Conservation (phyloP, 2,329 filamentous ascomycete genomes). For the Monosporascus sp. region DNA sequence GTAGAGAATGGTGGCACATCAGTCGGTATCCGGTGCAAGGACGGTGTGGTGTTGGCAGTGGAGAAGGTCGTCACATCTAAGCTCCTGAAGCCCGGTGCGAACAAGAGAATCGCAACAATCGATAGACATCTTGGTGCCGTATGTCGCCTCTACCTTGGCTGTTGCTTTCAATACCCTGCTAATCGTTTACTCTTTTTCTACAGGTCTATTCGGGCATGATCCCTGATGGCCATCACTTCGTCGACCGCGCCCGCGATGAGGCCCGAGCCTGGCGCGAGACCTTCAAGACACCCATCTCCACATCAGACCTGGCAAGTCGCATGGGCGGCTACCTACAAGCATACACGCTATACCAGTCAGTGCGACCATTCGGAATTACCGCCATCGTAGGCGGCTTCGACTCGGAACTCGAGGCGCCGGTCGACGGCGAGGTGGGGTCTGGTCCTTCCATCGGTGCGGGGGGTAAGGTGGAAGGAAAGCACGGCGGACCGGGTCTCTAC, state of each 20-base stretch:
- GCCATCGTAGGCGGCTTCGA: constrained; percentile 93
- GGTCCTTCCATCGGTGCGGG: constrained; percentile 77
- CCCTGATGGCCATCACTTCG: constrained; percentile 92
- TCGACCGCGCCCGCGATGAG: constrained; percentile 90
- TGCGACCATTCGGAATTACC: constrained; percentile 94
- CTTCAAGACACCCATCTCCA: constrained; percentile 93
- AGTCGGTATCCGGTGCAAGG: constrained; percentile 93
- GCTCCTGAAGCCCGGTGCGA: constrained; percentile 87
- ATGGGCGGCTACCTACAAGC: constrained; percentile 96
- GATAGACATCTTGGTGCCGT: constrained; percentile 93
- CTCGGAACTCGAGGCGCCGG: constrained; percentile 74
- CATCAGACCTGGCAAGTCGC: constrained; percentile 79
- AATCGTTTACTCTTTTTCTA: neutral
- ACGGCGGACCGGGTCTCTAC: constrained; percentile 90
- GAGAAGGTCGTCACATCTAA: constrained; percentile 97
- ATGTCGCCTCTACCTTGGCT: constrained; percentile 33
- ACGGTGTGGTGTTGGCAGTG: constrained; percentile 90
- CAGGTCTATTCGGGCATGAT: constrained; percentile 92
- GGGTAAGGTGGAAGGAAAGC: constrained; percentile 68
- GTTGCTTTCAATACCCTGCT: neutral
- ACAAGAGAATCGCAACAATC: constrained; percentile 94
- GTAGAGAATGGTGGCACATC: constrained; percentile 97
- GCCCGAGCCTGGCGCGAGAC: constrained; percentile 83
- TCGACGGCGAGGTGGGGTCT: constrained; percentile 84
- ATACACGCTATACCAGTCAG: constrained; percentile 94